Evolutionary conservation across 2,329 filamentous ascomycete genomes (phyloP).

Genomic region (Hypoxylon sp.): DNA sequence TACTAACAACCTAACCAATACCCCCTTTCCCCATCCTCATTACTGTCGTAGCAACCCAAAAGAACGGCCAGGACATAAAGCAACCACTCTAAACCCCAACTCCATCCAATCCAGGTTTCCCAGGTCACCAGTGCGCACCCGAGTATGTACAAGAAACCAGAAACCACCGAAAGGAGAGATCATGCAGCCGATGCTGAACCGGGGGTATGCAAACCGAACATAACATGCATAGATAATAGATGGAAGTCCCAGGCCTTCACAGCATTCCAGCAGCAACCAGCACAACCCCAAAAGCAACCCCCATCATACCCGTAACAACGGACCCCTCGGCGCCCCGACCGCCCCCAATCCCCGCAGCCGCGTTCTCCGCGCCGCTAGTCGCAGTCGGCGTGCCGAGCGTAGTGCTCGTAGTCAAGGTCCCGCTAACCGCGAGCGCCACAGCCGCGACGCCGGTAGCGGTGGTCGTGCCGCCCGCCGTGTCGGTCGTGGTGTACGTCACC

Average conservation of each 20-base stretch:
- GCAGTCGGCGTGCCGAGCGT: constrained; percentile 44
- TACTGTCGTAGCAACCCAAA: background rate
- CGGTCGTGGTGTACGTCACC: constrained; percentile 53
- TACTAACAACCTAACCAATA: background rate
- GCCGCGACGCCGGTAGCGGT: constrained; percentile 49
- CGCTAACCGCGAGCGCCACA: constrained; percentile 51
- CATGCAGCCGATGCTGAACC: background rate
- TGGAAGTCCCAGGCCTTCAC: constrained; percentile 35
- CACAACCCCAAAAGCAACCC: constrained; percentile 47
- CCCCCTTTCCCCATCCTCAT: background rate
- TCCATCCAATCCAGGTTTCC: background rate
- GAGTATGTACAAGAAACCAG: background rate
- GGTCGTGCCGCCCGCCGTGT: constrained; percentile 47
- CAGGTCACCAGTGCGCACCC: background rate
- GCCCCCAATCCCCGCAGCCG: constrained; percentile 23
- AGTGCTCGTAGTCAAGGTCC: constrained; percentile 51
- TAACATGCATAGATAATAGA: no score
- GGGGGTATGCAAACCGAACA: constrained; percentile 3
- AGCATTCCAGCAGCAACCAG: constrained; percentile 49
- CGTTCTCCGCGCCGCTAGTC: constrained; percentile 31
- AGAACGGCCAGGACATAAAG: background rate
- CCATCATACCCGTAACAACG: constrained; percentile 48
- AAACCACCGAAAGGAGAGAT: background rate
- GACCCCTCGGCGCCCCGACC: constrained; percentile 44
- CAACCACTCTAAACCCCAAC: background rate